Evolutionary conservation across 805 yeast species (phyloP).

Genomic region (Metschnikowia orientalis): DNA sequence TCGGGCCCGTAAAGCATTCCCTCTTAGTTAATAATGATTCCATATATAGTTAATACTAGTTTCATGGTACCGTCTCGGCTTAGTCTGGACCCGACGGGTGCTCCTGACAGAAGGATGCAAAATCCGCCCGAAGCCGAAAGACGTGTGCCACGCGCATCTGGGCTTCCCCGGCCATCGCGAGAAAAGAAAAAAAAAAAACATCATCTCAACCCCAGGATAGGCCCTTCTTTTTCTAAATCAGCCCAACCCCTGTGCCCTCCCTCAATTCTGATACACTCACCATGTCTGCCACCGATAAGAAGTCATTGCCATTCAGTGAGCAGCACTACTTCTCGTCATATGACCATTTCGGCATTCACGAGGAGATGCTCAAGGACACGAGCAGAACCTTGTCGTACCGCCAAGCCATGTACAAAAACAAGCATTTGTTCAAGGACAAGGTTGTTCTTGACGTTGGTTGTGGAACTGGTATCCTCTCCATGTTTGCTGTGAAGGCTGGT

Average conservation of each 20-base stretch:
- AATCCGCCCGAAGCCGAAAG: too few relatives aligned
- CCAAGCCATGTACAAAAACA: constrained; percentile 87
- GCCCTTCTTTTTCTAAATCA: constrained; percentile 2
- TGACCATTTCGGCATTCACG: constrained; percentile 97
- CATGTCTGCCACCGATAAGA: constrained; percentile 63
- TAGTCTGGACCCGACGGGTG: too few relatives aligned
- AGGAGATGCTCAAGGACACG: constrained; percentile 96
- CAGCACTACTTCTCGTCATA: constrained; percentile 94
- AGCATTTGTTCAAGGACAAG: constrained; percentile 85
- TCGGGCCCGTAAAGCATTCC: too few relatives aligned
- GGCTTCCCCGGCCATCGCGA: constrained; percentile 4
- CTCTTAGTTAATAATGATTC: too few relatives aligned
- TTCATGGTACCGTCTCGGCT: too few relatives aligned
- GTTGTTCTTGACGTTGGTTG: constrained; percentile 97
- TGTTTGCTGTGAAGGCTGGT: constrained; percentile 99
- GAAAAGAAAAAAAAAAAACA: constrained; percentile 1
- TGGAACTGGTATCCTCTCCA: constrained; percentile 95
- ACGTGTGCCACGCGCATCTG: too few relatives aligned
- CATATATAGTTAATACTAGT: too few relatives aligned
- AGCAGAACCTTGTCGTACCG: constrained; percentile 90
- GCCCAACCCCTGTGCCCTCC: background rate
- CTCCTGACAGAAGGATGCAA: too few relatives aligned
- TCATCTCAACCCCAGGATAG: constrained; percentile 2
- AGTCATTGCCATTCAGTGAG: constrained; percentile 63
- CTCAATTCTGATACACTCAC: background rate